A percentile compares a stretch with the other conserved stretches of the same genome.
Evolutionary conservation across 2,329 filamentous ascomycete genomes (phyloP).

Genomic region (Aspergillus persii): DNA sequence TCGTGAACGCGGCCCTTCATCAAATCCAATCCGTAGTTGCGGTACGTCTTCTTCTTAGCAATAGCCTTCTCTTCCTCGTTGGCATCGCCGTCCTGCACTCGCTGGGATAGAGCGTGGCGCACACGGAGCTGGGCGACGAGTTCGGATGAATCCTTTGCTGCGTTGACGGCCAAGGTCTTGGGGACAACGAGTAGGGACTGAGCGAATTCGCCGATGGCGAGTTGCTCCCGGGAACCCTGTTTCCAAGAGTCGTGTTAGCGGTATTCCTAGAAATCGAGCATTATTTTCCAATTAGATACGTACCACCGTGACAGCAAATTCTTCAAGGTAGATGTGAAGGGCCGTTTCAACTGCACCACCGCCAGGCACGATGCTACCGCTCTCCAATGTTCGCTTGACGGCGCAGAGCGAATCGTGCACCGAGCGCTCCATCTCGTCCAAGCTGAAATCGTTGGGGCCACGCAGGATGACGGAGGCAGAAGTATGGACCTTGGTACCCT

Average conservation of each 20-base stretch:
- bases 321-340: constrained; percentile 97
- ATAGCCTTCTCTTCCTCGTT: constrained; percentile 81
- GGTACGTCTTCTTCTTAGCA: constrained; percentile 94
- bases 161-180: constrained; percentile 95
- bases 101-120: constrained; percentile 89
- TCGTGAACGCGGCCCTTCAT: constrained; percentile 87
- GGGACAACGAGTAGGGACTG: constrained; percentile 91
- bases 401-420: constrained; percentile 95
- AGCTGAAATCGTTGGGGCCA: constrained; percentile 90
- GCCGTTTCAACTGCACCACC: constrained; percentile 98
- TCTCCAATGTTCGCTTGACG: constrained; percentile 95
- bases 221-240: constrained; percentile 85
- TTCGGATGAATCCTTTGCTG: constrained; percentile 92
- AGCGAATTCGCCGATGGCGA: constrained; percentile 96
- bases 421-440: constrained; percentile 99
- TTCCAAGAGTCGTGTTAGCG: constrained; percentile 1
- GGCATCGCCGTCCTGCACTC: constrained; percentile 76
- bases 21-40: constrained; percentile 96
- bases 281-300: constrained; percentile 27
- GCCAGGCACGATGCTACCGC: constrained; percentile 92
- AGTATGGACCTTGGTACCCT: constrained; percentile 90
- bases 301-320: constrained; percentile 94
- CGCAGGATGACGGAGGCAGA: constrained; percentile 95
- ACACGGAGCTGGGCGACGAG: constrained; percentile 93
- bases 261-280: not conserved